Base-by-base conservation (phyloP, 2,329 filamentous ascomycete genomes). In the Arachnopeziza araneosa region DNA sequence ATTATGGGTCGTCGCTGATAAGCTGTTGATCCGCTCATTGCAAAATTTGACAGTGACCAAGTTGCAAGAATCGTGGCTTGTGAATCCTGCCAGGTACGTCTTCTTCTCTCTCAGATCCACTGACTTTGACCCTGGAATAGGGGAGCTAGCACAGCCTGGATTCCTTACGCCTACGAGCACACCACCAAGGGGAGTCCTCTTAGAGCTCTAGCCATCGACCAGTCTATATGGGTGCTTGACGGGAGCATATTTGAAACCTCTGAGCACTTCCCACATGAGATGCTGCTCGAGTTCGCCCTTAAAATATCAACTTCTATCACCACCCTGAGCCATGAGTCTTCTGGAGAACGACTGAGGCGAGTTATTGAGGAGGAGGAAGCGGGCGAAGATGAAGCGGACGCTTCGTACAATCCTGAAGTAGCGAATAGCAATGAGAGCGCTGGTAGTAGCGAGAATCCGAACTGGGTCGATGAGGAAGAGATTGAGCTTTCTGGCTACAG, bases 1-100 rank as follows among this genome's bases (percentile, higher is more conserved):
- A 21, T 54, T 64, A 2, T 64, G 61, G 63, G 44, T 61, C 19
- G 51, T 64, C 0, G 58, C 61, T 19, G 57, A 63, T 17, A 57
- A 58, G 5, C 22, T 63, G 8, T 22, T 36, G 2, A 57, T 63
- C 12, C 59, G 58, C 10, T 7, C 1, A 8, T 52, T 60, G 1
- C 63, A 63, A 52, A 63, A 63, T 44, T 10, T 12, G 14, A n/a
- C n/a, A 14, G 22, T 52, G 3, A 44, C 36, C 36, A 44, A 44
- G 17, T 44, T 44, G 17, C 53, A 44, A 19, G 36, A 44, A 44
- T 44, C 36, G 36, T 44, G 36, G 36, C 36, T 44, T 44, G 6
- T 44, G 36, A 44, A 44, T 44, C 36, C 36, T 17, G 36, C 26
- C 9, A 30, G 26, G 26, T 30, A 30, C 9, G 4, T 30, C 26